Evolutionary conservation across 2,329 filamentous ascomycete genomes (phyloP), one percentile per base, ranked within the genome.

Genomic region (Golovinomyces cichoracearum): DNA sequence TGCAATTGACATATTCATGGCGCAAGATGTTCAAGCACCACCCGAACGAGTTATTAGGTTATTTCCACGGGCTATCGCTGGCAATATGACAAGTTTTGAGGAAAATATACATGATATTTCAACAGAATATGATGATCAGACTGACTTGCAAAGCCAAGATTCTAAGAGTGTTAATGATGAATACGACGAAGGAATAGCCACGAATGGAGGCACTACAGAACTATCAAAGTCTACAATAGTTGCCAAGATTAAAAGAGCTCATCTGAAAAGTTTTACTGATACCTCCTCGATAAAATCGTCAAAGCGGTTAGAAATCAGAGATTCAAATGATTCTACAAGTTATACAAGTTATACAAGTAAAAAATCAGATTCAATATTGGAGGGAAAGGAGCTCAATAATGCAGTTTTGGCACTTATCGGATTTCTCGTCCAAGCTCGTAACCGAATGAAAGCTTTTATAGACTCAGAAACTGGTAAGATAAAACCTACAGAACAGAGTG

Each of bases 1-100:
- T 46, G 80, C 88, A 1, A 72, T 98, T 65, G 86, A 95, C 56
- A 65, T 98, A 1, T 95, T 95, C 64, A 76, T 75, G 83, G 58
- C 51, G 6, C 52, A 54, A 3, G 80, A 90, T 48, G 84, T 94
- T 2, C 77, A 83, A 56, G 86, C 90, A 0, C 83, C 90, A 0
- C 88, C 90, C 0, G 84, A 92, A 60, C 72, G 83, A 47, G 90
- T 95, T 2, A 76, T 98, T 52, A 75, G 74, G 37, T 64, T 95
- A 9, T 98, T 85, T 56, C 90, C 90, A 1, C 77, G 70, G 51
- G 69, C 76, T 7, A 92, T 98, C 54, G 81, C 88, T 0, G 90
- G 90, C 0, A 76, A 83, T 22, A 64, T 93, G 1, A 85, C 84
- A 0, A 71, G 68, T 1, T 67, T 77, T 54, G 66, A 73, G 7